These are phyloP conservation scores for Komagataella ulmi DNA, from an alignment of 805 yeast species.

Conservation along the genomic window DNA sequence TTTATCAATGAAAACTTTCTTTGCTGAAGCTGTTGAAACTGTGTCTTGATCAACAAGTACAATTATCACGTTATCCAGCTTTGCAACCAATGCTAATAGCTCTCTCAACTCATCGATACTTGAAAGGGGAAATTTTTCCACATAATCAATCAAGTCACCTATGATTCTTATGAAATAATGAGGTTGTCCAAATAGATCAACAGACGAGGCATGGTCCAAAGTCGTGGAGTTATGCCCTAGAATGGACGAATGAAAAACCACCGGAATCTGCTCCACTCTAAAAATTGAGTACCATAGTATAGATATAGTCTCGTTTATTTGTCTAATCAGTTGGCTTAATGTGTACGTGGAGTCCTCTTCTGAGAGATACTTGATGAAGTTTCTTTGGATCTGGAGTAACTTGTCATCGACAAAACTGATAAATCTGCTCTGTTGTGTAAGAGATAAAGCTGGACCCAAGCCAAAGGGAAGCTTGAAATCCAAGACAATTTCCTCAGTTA, in stretches of 20 bases:
- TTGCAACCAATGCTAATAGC: conserved; percentile 10
- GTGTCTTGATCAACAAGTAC: conserved; percentile 15
- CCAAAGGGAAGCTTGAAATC: neutral
- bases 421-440: conserved; percentile 43
- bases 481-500: neutral
- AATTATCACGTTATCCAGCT: conserved; percentile 17
- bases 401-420: conserved; percentile 40
- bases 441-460: conserved; percentile 5
- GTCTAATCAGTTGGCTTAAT: conserved; percentile 23
- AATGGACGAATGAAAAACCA: conserved; percentile 11
- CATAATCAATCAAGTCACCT: conserved; percentile 54
- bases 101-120: conserved; percentile 10
- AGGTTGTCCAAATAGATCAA: conserved; percentile 38
- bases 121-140: conserved; percentile 23
- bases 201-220: neutral
- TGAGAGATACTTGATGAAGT: conserved; percentile 26
- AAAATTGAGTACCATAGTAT: conserved; percentile 51
- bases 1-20: conserved; percentile 10
- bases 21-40: conserved; percentile 1
- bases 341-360: conserved; percentile 12
- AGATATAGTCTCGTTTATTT: conserved; percentile 33
- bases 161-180: conserved; percentile 50
- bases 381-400: conserved; percentile 39
- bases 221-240: neutral
- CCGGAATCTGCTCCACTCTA: conserved; percentile 15